These are phyloP conservation scores for Ilyonectria mors-panacis DNA, from an alignment of 2,329 filamentous ascomycete species.

Conservation along the genomic window DNA sequence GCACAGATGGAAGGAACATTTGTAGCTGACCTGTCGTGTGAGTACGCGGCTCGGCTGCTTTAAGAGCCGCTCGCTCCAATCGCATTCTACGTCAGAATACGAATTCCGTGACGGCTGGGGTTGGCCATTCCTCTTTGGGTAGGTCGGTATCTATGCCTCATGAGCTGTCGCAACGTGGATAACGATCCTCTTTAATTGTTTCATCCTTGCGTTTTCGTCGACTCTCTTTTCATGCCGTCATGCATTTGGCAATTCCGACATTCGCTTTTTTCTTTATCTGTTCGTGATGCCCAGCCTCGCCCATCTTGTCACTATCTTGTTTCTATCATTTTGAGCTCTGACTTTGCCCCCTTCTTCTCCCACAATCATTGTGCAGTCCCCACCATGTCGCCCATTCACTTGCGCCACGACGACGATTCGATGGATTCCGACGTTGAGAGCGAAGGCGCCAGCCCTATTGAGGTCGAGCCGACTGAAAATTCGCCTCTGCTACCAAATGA, in stretches of 20 bases:
- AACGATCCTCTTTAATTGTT: too few species aligned
- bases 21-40: neutral
- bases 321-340: neutral
- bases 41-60: conserved; percentile 15
- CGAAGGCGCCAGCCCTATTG: conserved; percentile 15
- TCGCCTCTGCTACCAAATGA: conserved; percentile 42
- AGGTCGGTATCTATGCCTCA: too few species aligned
- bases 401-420: neutral
- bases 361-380: neutral
- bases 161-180: too few species aligned
- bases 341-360: neutral
- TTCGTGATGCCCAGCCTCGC: neutral
- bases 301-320: neutral
- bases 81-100: neutral
- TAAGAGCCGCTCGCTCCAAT: neutral
- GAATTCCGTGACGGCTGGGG: neutral
- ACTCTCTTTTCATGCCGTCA: neutral
- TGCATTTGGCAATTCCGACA: too few species aligned
- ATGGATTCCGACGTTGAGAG: conserved; percentile 33
- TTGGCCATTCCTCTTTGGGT: conserved; percentile 14
- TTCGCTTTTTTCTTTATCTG: neutral
- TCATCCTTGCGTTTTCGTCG: conserved; percentile 12
- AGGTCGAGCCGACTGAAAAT: conserved; percentile 25
- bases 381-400: conserved; percentile 17
- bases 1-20: neutral